These are phyloP conservation scores for Phytopythium cucurbitacearum DNA, from an alignment of 352 stramenopile genomes.

Conservation along the genomic window DNA sequence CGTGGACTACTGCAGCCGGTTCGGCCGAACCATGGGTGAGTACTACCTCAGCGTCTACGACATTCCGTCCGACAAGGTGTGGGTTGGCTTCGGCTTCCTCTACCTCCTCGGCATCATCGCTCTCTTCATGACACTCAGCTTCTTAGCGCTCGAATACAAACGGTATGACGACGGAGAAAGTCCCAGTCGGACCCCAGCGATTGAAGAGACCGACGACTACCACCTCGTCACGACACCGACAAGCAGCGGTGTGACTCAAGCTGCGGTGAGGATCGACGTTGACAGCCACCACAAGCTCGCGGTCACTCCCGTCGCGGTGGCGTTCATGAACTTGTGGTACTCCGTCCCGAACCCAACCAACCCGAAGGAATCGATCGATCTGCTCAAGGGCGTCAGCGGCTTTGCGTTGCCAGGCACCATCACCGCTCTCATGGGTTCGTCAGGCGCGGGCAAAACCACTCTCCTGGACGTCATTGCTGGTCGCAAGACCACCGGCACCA, in stretches of 20 bases:
- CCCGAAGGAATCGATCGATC: conserved; percentile 9
- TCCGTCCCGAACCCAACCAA: conserved; percentile 9
- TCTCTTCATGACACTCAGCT: conserved; percentile 19
- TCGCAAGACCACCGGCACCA: conserved; percentile 6
- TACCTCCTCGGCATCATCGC: conserved; percentile 17
- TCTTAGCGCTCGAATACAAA: conserved; percentile 25
- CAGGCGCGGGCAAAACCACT: conserved; percentile 5
- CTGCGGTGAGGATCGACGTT: conserved; percentile 20
- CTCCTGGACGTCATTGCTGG: conserved; percentile 9
- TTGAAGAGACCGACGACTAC: conserved; percentile 6
- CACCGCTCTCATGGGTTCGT: conserved; percentile 77
- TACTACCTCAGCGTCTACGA: conserved; percentile 20
- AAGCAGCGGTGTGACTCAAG: neutral
- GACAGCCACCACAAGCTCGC: conserved; percentile 12
- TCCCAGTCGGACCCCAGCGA: conserved; percentile 3
- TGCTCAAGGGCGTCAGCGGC: conserved; percentile 29
- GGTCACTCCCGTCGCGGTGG: conserved; percentile 14
- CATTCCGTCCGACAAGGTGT: conserved; percentile 19
- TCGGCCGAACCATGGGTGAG: conserved; percentile 16
- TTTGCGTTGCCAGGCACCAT: conserved; percentile 35
- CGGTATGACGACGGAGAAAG: conserved; percentile 15
- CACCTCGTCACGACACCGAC: conserved; percentile 7
- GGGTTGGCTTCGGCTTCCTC: conserved; percentile 15
- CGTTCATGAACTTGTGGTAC: conserved; percentile 20
- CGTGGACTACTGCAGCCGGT: conserved; percentile 16